Evolutionary conservation across 2,329 filamentous ascomycete species (phyloP), one percentile per base, ranked within the genome.

Genomic region (Xylariales sp.): DNA sequence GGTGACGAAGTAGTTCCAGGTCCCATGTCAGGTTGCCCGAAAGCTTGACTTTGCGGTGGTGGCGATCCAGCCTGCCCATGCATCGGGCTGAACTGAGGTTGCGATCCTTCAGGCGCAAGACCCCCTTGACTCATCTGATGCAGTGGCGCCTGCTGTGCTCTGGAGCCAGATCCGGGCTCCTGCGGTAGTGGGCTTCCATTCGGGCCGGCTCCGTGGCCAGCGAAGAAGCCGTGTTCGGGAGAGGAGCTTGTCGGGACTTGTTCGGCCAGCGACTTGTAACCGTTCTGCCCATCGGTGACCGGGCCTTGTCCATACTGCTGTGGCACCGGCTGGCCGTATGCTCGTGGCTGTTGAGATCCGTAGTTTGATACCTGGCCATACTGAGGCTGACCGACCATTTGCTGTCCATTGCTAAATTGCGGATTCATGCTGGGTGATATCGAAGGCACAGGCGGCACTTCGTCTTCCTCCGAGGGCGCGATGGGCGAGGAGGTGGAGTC

Each of bases 401-500:
- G 38, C 12, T 32, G 12, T 14, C 38, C 29, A 24, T 40, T 24
- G 5, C 14, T n/a, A 20, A 27, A 16, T 12, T 29, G 37, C 10
- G 14, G 32, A 37, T 37, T 16, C 38, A 40, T 40, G n/a, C 28
- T 18, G 21, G 31, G 12, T 14, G 39, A 22, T 8, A 36, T 28
- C 7, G 31, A 11, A 21, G 39, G 44, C 34, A 51, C 45, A 4
- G 51, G 38, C 12, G 51, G 50, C 12, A 52, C 50, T 15, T 42
- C 36, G 4, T 56, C 54, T 16, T 50, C 49, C 39, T 57, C 50
- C 11, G 47, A 46, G 37, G 46, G 37, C 15, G 38, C 54, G 39
- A 51, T 49, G 18, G 52, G 54, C 10, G 55, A 55, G 36, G 55
- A 50, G 11, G 37, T 32, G 33, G 46, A 43, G 42, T 54, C 51